Conservation (phyloP, 441 rosid species). For the Biscutella auriculata region DNA sequence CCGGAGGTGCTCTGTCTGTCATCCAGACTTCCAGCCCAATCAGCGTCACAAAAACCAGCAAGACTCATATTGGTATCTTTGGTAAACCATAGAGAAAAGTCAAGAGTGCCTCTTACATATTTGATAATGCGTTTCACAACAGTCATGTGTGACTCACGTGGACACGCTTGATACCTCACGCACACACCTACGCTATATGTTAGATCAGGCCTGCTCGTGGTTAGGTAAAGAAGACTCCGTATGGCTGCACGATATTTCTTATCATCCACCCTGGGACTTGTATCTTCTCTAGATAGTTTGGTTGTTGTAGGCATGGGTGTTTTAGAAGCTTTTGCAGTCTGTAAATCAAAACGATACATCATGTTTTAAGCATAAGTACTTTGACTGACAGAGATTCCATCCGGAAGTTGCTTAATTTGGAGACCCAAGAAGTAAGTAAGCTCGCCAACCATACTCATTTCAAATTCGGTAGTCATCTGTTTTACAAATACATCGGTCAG, state of each 20-base stretch:
- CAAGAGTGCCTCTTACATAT: not conserved
- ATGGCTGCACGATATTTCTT: not conserved
- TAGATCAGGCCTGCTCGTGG: not conserved
- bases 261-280: fast-evolving
- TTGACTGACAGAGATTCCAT: not conserved
- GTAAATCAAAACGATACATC: fast-evolving
- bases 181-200: not conserved
- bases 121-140: not conserved
- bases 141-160: fast-evolving
- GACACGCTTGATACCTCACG: not conserved
- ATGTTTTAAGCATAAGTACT: not conserved
- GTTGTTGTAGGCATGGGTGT: not conserved
- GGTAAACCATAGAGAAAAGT: fast-evolving
- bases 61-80: not conserved
- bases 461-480: not conserved
- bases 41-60: too few relatives aligned
- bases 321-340: fast-evolving
- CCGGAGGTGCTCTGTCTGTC: not conserved
- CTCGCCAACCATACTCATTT: not conserved
- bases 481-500: not conserved
- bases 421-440: not conserved
- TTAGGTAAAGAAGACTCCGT: not conserved
- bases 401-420: not conserved
- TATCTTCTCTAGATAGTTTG: not conserved
- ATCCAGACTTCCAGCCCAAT: not conserved